A percentile compares a stretch with the other conserved stretches of the same genome.
These are phyloP conservation scores for Pseudovirgaria hyperparasitica DNA, from an alignment of 2,329 filamentous ascomycete species.

Conservation along the genomic window DNA sequence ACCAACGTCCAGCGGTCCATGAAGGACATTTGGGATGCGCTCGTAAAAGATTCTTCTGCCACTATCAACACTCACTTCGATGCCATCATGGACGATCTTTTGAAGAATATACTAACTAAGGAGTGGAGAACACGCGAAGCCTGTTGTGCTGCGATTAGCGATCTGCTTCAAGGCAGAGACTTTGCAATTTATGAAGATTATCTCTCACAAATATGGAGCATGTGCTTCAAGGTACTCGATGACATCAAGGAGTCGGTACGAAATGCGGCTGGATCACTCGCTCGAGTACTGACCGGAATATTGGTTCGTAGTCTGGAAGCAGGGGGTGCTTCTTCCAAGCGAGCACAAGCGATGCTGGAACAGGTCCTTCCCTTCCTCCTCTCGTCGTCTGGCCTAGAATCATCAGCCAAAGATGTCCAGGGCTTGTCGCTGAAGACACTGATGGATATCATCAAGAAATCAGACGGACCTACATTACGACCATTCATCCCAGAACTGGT, in stretches of 20 bases:
- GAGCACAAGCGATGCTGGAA: slow-evolving; percentile 66
- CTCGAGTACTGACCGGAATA: slow-evolving; percentile 71
- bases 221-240: slow-evolving; percentile 82
- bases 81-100: slow-evolving; percentile 73
- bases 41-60: slow-evolving; percentile 76
- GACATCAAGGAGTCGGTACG: slow-evolving; percentile 92
- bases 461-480: slow-evolving; percentile 58
- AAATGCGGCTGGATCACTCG: slow-evolving; percentile 66
- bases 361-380: slow-evolving; percentile 84
- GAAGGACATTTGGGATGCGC: slow-evolving; percentile 92
- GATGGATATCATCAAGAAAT: slow-evolving; percentile 80
- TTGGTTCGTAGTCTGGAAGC: slow-evolving; percentile 77
- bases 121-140: slow-evolving; percentile 93
- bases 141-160: slow-evolving; percentile 78
- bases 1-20: slow-evolving; percentile 86
- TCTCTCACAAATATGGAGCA: slow-evolving; percentile 72
- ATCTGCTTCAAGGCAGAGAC: slow-evolving; percentile 71
- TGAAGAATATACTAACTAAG: slow-evolving; percentile 73
- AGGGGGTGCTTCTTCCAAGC: slow-evolving; percentile 51
- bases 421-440: slow-evolving; percentile 68
- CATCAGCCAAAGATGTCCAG: slow-evolving; percentile 76
- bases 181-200: slow-evolving; percentile 64
- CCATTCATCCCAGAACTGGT: slow-evolving; percentile 74
- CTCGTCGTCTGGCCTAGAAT: slow-evolving; percentile 80
- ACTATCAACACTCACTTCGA: slow-evolving; percentile 76